phyloP scores from a whole-genome alignment of 1,284 basidiomycete species.

The Ceratobasidium papillatum region DNA sequence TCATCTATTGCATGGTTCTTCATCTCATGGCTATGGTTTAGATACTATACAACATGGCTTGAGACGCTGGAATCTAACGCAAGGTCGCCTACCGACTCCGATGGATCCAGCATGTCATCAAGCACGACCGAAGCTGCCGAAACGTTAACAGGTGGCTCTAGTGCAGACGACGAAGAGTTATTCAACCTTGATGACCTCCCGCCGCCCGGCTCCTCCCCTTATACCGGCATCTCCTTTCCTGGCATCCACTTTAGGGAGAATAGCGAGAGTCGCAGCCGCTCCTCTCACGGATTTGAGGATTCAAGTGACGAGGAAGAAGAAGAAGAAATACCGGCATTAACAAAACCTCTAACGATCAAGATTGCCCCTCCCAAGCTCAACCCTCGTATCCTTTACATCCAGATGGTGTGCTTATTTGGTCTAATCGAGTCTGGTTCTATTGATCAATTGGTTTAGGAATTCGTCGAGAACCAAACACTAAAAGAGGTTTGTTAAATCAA shows the following conservation, averaged over 20 bases:
- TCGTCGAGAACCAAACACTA: conserved; percentile 85
- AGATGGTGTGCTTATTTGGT: conserved; percentile 69
- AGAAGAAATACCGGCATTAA: conserved; percentile 41
- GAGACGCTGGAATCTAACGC: conserved; percentile 65
- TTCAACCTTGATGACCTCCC: conserved; percentile 36
- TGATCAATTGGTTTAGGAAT: conserved; percentile 64
- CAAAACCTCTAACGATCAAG: conserved; percentile 10
- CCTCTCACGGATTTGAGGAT: conserved; percentile 54
- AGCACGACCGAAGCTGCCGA: conserved; percentile 54
- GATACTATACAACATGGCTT: conserved; percentile 77
- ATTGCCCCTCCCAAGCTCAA: conserved; percentile 28
- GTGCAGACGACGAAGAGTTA: conserved; percentile 53
- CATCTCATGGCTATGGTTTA: not conserved
- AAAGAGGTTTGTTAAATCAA: conserved; percentile 65
- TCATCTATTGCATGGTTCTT: conserved; percentile 49
- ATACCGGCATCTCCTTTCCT: conserved; percentile 68
- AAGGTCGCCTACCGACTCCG: conserved; percentile 41
- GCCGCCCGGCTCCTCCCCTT: conserved; percentile 40
- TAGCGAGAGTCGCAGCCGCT: conserved; percentile 50
- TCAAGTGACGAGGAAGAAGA: conserved; percentile 52
- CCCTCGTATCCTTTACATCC: conserved; percentile 81
- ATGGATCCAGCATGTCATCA: conserved; percentile 53
- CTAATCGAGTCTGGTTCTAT: conserved; percentile 2
- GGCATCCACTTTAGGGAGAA: conserved; percentile 77
- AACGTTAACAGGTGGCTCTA: conserved; percentile 48